These are phyloP conservation scores for Clathrospora elynae DNA, from an alignment of 2,329 filamentous ascomycete genomes.

Conservation along the genomic window DNA sequence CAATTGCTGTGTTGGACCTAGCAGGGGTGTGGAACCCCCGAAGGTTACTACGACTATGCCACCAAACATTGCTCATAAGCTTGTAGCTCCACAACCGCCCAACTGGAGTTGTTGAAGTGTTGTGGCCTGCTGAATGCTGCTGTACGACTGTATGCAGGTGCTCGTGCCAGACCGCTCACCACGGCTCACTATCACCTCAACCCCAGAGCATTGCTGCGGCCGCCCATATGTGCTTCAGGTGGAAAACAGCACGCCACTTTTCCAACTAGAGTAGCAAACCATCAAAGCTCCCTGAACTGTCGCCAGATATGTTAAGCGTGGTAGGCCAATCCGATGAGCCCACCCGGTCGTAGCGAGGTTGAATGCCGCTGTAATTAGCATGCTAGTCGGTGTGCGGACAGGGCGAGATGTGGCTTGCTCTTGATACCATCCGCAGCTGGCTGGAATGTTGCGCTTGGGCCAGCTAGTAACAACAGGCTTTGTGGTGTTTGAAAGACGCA, in stretches of 20 bases:
- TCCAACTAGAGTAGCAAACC: conserved; percentile 14
- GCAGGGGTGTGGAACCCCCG: conserved; percentile 17
- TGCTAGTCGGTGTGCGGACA: conserved; percentile 21
- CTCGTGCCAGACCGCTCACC: conserved; percentile 14
- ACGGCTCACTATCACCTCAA: not conserved
- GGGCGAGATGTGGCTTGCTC: conserved; percentile 21
- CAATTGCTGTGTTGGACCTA: conserved; percentile 14
- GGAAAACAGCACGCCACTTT: conserved; percentile 5
- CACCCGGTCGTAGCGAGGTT: conserved; percentile 23
- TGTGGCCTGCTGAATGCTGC: conserved; percentile 21
- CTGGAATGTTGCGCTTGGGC: conserved; percentile 19
- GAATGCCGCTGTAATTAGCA: conserved; percentile 22
- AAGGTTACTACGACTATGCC: conserved; percentile 15
- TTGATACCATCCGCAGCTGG: conserved; percentile 25
- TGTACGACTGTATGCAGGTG: not conserved
- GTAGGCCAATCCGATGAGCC: conserved; percentile 13
- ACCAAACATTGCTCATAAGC: conserved; percentile 18
- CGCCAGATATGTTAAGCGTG: conserved; percentile 10
- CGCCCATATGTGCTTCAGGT: conserved; percentile 10
- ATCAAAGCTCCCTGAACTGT: conserved; percentile 18
- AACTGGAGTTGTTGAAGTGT: conserved; percentile 12
- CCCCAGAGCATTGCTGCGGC: conserved; percentile 9
- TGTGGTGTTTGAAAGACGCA: conserved; percentile 16
- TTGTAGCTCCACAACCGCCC: conserved; percentile 10
- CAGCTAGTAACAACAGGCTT: conserved; percentile 12